phyloP scores from a whole-genome alignment of 768 basidiomycete species.

The Boletales sp. region DNA sequence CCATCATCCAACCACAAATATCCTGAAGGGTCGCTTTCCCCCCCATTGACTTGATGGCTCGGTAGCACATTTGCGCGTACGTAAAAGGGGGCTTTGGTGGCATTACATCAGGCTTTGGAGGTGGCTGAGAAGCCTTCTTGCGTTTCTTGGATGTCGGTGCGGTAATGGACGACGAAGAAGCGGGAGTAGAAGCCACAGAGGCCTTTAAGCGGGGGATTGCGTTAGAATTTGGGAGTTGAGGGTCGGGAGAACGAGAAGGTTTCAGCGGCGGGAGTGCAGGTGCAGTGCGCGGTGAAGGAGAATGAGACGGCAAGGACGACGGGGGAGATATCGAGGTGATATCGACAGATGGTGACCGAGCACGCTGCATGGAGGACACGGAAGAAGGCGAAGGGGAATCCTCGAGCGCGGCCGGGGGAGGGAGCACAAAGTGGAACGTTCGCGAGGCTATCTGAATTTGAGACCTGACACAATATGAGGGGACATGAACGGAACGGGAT shows the following conservation, averaged over 20 bases:
- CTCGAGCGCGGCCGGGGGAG: slow-evolving; percentile 77
- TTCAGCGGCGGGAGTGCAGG: slow-evolving; percentile 45
- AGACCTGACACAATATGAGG: slow-evolving; percentile 50
- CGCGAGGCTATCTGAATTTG: slow-evolving; percentile 97
- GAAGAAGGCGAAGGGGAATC: slow-evolving; percentile 81
- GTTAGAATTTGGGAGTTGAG: slow-evolving; percentile 63
- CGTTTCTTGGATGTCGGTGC: slow-evolving; percentile 56
- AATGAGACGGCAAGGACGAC: slow-evolving; percentile 74
- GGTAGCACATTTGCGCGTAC: slow-evolving; percentile 89
- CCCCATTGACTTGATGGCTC: slow-evolving; percentile 76
- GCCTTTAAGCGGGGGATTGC: slow-evolving; percentile 46
- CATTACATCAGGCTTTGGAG: slow-evolving; percentile 68
- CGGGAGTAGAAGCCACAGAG: slow-evolving; percentile 22
- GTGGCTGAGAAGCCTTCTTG: slow-evolving; percentile 51
- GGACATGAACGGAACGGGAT: background rate
- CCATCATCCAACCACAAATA: slow-evolving; percentile 89
- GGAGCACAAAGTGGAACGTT: slow-evolving; percentile 95
- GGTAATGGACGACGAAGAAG: slow-evolving; percentile 3
- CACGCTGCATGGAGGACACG: slow-evolving; percentile 60
- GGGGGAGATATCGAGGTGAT: slow-evolving; percentile 80
- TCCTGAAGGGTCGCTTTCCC: slow-evolving; percentile 90
- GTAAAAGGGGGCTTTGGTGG: slow-evolving; percentile 88
- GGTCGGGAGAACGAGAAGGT: slow-evolving; percentile 43
- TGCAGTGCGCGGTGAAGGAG: slow-evolving; percentile 56
- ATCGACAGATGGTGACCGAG: slow-evolving; percentile 78